A percentile compares a stretch with the other conserved stretches of the same genome.
phyloP scores from a whole-genome alignment of 23 red algal genomes.

The Agarophyton chilense region DNA sequence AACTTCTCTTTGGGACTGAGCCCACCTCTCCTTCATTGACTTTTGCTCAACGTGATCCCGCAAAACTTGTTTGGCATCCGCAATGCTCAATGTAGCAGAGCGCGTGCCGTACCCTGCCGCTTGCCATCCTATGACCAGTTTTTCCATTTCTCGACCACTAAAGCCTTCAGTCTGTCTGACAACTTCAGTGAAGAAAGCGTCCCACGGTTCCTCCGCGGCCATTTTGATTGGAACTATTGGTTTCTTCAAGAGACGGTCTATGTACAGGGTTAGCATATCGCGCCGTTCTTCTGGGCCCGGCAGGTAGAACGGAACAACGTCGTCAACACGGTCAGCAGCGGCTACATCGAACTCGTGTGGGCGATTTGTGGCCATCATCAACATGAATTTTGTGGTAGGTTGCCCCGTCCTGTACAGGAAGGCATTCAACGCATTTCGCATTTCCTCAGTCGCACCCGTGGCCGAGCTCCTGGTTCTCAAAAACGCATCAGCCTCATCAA shows the following conservation, averaged over 20 bases:
- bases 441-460: constrained; percentile 65
- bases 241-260: constrained; percentile 51
- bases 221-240: constrained; percentile 28
- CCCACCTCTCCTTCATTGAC: constrained; percentile 75
- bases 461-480: constrained; percentile 75
- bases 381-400: constrained; percentile 71
- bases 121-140: constrained; percentile 84
- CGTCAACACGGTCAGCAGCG: constrained; percentile 83
- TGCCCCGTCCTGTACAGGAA: constrained; percentile 84
- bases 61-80: constrained; percentile 57
- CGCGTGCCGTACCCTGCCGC: constrained; percentile 64
- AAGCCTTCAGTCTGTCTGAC: constrained; percentile 52
- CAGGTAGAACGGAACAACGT: constrained; percentile 71
- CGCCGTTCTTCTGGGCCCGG: constrained; percentile 65
- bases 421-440: constrained; percentile 84
- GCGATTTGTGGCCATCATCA: constrained; percentile 82
- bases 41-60: constrained; percentile 76
- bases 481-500: constrained; percentile 92
- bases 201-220: constrained; percentile 25
- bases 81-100: constrained; percentile 27
- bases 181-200: constrained; percentile 43
- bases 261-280: constrained; percentile 69
- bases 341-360: constrained; percentile 85
- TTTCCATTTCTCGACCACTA: constrained; percentile 84
- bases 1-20: constrained; percentile 48